phyloP scores from a whole-genome alignment of 495 filamentous ascomycete species.

The Poronia punctata region DNA sequence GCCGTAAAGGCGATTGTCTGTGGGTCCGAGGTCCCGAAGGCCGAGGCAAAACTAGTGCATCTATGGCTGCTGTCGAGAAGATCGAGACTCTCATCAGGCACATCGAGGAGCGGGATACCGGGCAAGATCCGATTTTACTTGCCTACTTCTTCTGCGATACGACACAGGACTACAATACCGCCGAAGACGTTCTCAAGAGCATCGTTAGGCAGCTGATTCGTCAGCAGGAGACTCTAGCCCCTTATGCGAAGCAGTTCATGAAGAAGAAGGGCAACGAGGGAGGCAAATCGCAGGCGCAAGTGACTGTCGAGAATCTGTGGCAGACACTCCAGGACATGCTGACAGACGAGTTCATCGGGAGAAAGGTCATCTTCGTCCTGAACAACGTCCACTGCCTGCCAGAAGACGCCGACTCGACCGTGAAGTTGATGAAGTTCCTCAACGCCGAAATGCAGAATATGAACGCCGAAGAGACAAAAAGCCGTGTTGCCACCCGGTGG shows the following conservation, averaged over 20 bases:
- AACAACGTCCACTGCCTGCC: conserved; percentile 31
- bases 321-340: conserved; percentile 29
- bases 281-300: conserved; percentile 10
- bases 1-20: conserved; percentile 17
- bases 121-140: conserved; percentile 21
- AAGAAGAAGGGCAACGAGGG: conserved; percentile 16
- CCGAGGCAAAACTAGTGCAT: conserved; percentile 30
- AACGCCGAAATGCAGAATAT: conserved; percentile 15
- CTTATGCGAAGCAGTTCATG: conserved; percentile 27
- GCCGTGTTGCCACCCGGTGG: conserved; percentile 22
- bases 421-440: conserved; percentile 25
- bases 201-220: conserved; percentile 28
- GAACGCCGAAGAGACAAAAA: conserved; percentile 11
- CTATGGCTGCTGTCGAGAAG: conserved; percentile 24
- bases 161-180: conserved; percentile 22
- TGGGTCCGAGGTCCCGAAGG: conserved; percentile 33
- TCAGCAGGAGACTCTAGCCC: conserved; percentile 27
- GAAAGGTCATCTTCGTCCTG: conserved; percentile 30
- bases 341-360: conserved; percentile 25
- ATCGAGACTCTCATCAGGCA: conserved; percentile 18
- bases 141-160: conserved; percentile 35
- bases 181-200: conserved; percentile 33
- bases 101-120: conserved; percentile 12
- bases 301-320: conserved; percentile 31
- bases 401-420: conserved; percentile 31